phyloP scores from a whole-genome alignment of 768 basidiomycete species.

The Mycena epipterygia region DNA sequence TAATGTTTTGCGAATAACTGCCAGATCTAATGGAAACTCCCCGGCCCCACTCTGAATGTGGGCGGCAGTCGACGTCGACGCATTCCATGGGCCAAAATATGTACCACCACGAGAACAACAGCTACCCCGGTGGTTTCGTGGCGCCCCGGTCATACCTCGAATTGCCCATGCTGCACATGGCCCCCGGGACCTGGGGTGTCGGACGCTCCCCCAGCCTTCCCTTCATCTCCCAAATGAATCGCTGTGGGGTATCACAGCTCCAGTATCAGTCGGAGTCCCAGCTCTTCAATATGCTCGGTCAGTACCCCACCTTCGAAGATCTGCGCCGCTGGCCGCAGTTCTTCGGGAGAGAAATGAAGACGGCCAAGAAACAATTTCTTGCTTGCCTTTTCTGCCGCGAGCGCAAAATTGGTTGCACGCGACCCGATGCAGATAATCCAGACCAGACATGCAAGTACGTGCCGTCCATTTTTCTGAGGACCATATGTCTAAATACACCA shows the following conservation, averaged over 20 bases:
- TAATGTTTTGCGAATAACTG: not conserved
- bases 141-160: not conserved
- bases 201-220: not conserved
- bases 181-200: not conserved
- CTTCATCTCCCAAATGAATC: not conserved
- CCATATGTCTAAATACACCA: not conserved
- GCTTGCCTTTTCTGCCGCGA: conserved; percentile 6
- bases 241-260: not conserved
- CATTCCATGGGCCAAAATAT: no score
- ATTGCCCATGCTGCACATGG: not conserved
- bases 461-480: not conserved
- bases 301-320: not conserved
- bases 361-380: not conserved
- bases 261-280: not conserved
- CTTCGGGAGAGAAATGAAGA: not conserved
- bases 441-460: conserved; percentile 15
- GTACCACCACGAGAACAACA: not conserved
- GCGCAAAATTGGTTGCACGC: not conserved
- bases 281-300: not conserved
- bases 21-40: not conserved
- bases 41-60: no score
- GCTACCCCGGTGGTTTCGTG: not conserved
- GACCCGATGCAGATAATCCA: not conserved
- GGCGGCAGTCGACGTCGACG: no score
- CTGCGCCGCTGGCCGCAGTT: not conserved